These are phyloP conservation scores for Mimosa bimucronata DNA, from an alignment of 306 rosid species.

Conservation along the genomic window DNA sequence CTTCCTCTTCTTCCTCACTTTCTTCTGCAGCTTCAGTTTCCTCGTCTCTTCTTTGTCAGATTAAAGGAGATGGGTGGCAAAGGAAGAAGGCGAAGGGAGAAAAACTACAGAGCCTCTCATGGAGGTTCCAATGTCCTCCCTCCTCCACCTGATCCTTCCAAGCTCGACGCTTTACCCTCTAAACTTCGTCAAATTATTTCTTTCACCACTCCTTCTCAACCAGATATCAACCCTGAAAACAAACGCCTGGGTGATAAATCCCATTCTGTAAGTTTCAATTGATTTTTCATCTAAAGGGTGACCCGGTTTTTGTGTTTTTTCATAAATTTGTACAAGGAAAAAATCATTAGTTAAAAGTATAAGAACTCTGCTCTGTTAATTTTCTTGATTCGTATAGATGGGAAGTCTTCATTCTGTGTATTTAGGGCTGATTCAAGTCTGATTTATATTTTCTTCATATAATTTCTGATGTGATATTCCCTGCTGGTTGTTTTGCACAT, in stretches of 20 bases:
- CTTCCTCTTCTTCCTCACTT: too few relatives aligned
- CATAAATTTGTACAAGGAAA: neutral
- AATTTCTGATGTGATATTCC: too few relatives aligned
- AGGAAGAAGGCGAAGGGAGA: slow-evolving; percentile 79
- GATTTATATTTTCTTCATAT: slow-evolving; percentile 8
- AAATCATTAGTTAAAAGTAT: neutral
- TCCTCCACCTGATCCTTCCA: slow-evolving; percentile 74
- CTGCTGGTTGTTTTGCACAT: neutral
- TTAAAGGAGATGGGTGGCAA: slow-evolving; percentile 66
- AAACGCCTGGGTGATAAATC: slow-evolving; percentile 31
- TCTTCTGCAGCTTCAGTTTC: too few relatives aligned
- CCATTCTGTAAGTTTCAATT: slow-evolving; percentile 37
- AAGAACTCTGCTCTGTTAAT: neutral
- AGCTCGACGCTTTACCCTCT: slow-evolving; percentile 67
- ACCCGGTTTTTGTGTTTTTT: neutral
- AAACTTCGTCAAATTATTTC: slow-evolving; percentile 75
- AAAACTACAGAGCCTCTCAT: slow-evolving; percentile 82
- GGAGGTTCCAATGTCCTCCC: slow-evolving; percentile 78
- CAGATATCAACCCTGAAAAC: slow-evolving; percentile 35
- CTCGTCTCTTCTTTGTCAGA: too few relatives aligned
- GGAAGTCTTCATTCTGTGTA: neutral
- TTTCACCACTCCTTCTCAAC: slow-evolving; percentile 44
- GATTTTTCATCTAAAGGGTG: neutral
- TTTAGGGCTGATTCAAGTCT: neutral
- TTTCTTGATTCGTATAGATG: neutral